These are phyloP conservation scores for Vanrija pseudolonga DNA, from an alignment of 1,284 basidiomycete species.

Conservation along the genomic window DNA sequence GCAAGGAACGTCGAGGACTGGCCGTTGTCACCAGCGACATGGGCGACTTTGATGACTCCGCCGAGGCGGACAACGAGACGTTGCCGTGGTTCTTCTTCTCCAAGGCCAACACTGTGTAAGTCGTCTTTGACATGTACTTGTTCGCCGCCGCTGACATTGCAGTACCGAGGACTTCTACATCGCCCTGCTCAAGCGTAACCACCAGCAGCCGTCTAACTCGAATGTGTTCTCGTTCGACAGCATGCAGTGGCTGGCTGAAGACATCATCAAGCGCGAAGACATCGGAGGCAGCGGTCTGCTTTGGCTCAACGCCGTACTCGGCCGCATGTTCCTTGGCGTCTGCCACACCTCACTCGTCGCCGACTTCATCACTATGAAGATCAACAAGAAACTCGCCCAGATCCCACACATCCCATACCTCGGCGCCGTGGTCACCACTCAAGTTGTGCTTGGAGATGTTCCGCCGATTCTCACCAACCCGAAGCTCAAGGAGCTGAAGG, in stretches of 20 bases:
- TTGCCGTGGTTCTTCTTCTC: conserved; percentile 87
- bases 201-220: conserved; percentile 51
- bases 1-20: conserved; percentile 19
- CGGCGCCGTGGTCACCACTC: conserved; percentile 76
- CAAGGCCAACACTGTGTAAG: conserved; percentile 65
- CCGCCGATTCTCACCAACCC: conserved; percentile 82
- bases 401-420: conserved; percentile 85
- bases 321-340: conserved; percentile 86
- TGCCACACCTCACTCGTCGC: conserved; percentile 80
- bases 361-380: conserved; percentile 73
- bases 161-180: conserved; percentile 86
- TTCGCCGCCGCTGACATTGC: neutral
- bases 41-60: conserved; percentile 46
- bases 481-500: conserved; percentile 93
- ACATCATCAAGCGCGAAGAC: conserved; percentile 69
- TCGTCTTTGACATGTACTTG: neutral
- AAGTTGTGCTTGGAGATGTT: conserved; percentile 81
- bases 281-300: conserved; percentile 90
- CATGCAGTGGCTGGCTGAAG: conserved; percentile 78
- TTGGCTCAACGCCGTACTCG: conserved; percentile 92
- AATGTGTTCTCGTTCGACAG: conserved; percentile 68
- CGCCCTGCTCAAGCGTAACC: conserved; percentile 68
- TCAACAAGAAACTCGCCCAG: conserved; percentile 91
- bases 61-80: conserved; percentile 33
- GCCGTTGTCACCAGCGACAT: conserved; percentile 34